phyloP scores from a whole-genome alignment of 805 yeast genomes.

The Dipodascus geniculatus region DNA sequence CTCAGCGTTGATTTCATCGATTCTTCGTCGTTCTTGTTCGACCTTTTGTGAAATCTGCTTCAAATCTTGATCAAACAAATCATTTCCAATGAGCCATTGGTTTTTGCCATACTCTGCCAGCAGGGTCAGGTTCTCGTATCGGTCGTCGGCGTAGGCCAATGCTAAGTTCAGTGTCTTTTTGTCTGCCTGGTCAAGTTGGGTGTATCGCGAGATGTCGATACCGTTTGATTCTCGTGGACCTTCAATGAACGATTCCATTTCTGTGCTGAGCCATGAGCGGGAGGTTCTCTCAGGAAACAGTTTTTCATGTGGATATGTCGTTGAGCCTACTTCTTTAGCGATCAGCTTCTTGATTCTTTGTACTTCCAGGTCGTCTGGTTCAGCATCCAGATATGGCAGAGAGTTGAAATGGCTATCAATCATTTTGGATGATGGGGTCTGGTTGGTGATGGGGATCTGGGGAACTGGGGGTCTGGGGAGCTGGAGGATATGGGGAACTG shows the following conservation, averaged over 20 bases:
- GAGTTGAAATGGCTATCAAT: conserved; percentile 4
- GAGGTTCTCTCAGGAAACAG: background rate
- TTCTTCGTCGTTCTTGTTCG: conserved; percentile 5
- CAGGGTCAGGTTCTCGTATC: conserved; percentile 20
- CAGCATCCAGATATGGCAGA: conserved; percentile 7
- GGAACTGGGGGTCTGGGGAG: no score
- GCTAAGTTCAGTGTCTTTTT: conserved; percentile 17
- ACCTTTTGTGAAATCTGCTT: conserved; percentile 14
- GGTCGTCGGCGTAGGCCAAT: conserved; percentile 17
- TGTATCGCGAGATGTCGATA: conserved; percentile 18
- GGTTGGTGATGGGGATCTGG: no score
- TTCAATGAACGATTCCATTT: conserved; percentile 6
- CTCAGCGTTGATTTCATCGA: conserved; percentile 11
- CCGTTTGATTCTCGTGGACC: conserved; percentile 7
- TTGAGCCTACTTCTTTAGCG: background rate
- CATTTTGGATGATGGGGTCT: no score
- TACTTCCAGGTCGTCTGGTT: conserved; percentile 4
- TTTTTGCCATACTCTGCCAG: conserved; percentile 19
- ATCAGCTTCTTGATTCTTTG: conserved; percentile 1
- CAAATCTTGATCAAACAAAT: conserved; percentile 17
- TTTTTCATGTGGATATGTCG: background rate
- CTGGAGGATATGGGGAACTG: no score
- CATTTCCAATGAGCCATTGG: conserved; percentile 24
- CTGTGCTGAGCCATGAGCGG: background rate
- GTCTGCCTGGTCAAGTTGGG: conserved; percentile 14